These are phyloP conservation scores for Exophiala oligosperma DNA, from an alignment of 2,329 filamentous ascomycete genomes.

Conservation along the genomic window DNA sequence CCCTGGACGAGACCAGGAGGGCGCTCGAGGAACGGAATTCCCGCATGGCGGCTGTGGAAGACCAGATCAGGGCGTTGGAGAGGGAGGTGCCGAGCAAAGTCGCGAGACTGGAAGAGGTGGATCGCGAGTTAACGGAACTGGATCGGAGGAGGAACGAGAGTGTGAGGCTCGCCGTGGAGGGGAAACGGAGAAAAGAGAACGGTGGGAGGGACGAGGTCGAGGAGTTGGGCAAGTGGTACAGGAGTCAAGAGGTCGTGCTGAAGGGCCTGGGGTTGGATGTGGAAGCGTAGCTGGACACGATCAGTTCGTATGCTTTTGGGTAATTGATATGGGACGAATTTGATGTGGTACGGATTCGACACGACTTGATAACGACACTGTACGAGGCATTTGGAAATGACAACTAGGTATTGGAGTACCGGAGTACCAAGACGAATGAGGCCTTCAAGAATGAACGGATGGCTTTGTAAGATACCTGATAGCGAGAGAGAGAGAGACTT, in stretches of 20 bases:
- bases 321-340: too few species aligned
- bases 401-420: too few species aligned
- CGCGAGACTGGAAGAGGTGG: conserved; percentile 45
- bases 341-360: too few species aligned
- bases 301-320: neutral
- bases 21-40: conserved; percentile 42
- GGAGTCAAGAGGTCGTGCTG: conserved; percentile 41
- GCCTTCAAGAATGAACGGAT: too few species aligned
- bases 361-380: too few species aligned
- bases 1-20: conserved; percentile 38
- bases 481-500: too few species aligned
- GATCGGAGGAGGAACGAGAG: conserved; percentile 47
- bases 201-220: conserved; percentile 49
- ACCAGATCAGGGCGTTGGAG: conserved; percentile 44
- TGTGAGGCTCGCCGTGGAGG: conserved; percentile 49
- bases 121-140: conserved; percentile 44
- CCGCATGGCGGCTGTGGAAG: conserved; percentile 42
- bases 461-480: too few species aligned
- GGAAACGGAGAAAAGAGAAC: conserved; percentile 42
- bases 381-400: too few species aligned
- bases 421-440: too few species aligned
- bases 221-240: conserved; percentile 49
- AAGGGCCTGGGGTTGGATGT: conserved; percentile 40
- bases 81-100: conserved; percentile 45
- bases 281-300: conserved; percentile 24